Percentiles rank a stretch among this genome's conserved stretches.
Evolutionary conservation across 768 basidiomycete species (phyloP).

Genomic region (Termitomyces eurrhizus): DNA sequence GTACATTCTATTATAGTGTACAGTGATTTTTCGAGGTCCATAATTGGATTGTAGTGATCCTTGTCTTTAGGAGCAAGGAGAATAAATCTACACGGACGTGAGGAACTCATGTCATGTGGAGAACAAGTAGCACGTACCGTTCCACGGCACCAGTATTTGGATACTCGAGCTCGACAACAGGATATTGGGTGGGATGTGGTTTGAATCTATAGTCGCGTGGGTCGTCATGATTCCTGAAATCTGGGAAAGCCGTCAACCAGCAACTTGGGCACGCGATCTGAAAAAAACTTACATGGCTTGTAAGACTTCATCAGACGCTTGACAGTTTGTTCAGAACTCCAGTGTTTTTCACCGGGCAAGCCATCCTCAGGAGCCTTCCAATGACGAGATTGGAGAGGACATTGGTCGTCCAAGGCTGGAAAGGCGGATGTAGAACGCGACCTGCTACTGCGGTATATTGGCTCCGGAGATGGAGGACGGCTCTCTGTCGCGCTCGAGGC

Average conservation of each 20-base stretch:
- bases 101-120: not conserved
- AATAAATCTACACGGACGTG: slow-evolving; percentile 50
- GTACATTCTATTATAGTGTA: slow-evolving; percentile 70
- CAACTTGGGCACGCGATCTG: not conserved
- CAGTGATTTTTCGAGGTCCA: slow-evolving; percentile 70
- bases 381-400: slow-evolving; percentile 34
- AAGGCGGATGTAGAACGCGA: slow-evolving; percentile 65
- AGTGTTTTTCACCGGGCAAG: slow-evolving; percentile 43
- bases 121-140: slow-evolving; percentile 41
- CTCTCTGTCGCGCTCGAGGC: slow-evolving; percentile 36
- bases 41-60: slow-evolving; percentile 84
- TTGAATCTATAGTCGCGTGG: slow-evolving; percentile 61
- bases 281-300: slow-evolving; percentile 53
- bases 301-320: slow-evolving; percentile 60
- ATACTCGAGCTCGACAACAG: slow-evolving; percentile 73
- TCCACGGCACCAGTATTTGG: slow-evolving; percentile 69
- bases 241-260: slow-evolving; percentile 32
- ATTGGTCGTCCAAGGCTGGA: slow-evolving; percentile 32
- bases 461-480: slow-evolving; percentile 44
- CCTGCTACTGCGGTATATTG: slow-evolving; percentile 53
- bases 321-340: slow-evolving; percentile 67
- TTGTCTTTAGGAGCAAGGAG: slow-evolving; percentile 79
- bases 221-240: slow-evolving; percentile 67
- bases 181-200: slow-evolving; percentile 55
- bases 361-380: slow-evolving; percentile 55